Evolutionary conservation across 2,329 filamentous ascomycete species (phyloP), one percentile per base, ranked within the genome.

Genomic region (Colletotrichum sansevieriae): DNA sequence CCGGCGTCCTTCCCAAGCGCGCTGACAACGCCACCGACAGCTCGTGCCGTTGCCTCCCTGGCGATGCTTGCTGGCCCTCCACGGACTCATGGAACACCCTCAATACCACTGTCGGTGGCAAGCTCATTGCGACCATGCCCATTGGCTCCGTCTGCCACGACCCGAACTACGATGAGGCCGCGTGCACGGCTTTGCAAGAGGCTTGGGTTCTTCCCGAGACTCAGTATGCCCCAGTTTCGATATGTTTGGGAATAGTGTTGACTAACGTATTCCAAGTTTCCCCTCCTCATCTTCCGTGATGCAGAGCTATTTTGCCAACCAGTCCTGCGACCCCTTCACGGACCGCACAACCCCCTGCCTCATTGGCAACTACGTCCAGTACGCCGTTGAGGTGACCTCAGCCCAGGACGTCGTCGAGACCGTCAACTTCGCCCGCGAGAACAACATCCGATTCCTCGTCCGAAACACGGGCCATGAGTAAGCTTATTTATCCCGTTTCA

Each of bases 41-140:
- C 11, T 55, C 55, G 25, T 86, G 84, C 72, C 79, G 80, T 12
- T 83, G 81, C 75, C 79, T 84, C 44, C 87, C 88, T 0, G 83
- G 82, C 15, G 85, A 89, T 64, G n/a, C 70, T 1, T 83, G 81
- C 73, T 91, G 88, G 87, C 88, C 88, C 0, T 76, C 77, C 0
- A 22, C 71, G 0, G 52, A 72, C 1, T 75, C 76, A 5, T 91
- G 88, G 88, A 71, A 77, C 7, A 63, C 73, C 0, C 82, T 91
- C 59, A 89, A 90, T 72, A 62, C 74, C 13, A 83, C 87, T 1
- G 77, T 90, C 2, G 77, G 78, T 22, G 87, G 85, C 1, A 79
- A 77, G 4, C 77, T 90, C 33, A 78, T 90, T 47, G 79, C 82
- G 11, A 88, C 85, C 0, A 76, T 83, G 2, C 88, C 88, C 0